Evolutionary conservation across 768 basidiomycete species (phyloP), one percentile per base, ranked within the genome.

Genomic region (Leccinum longicurvipes): DNA sequence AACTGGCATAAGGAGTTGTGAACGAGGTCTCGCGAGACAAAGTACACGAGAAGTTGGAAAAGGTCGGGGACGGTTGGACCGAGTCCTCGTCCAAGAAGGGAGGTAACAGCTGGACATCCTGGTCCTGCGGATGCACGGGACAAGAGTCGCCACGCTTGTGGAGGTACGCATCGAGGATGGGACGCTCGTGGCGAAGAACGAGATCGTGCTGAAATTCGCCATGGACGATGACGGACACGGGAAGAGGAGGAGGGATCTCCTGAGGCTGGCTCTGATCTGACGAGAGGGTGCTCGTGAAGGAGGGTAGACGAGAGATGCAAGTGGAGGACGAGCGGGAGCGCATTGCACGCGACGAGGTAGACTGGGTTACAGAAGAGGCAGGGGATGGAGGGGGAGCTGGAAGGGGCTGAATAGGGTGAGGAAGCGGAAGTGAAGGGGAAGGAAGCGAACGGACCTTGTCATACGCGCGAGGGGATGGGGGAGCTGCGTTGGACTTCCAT

Each of bases 261-360:
- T 62, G 66, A 0, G 70, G 62, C 2, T 62, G 61, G 29, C 69
- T 72, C 32, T 72, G 71, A 15, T 72, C 71, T 0, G 69, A 70
- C 3, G 70, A 70, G 56, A 70, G 65, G 9, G 70, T 70, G 39
- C 69, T 70, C 0, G 69, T 72, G 58, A 70, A 72, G 0, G 69
- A 70, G 17, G 70, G 68, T 0, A 70, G 64, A 52, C 68, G 70
- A 4, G 69, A 70, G 1, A 70, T 70, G 45, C 68, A 55, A 19
- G 55, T 67, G 0, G 70, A 70, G 0, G 70, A 72, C 0, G 69
- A 70, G 10, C 68, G 69, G 0, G 70, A 72, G 8, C 69, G 67
- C 47, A 70, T n/a, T 2, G 39, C 54, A 10, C 68, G 69, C 2
- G 66, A 66, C 1, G 70, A 67, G 12, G 58, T 59, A 8, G 67